Conservation (phyloP, 2,329 filamentous ascomycete species). For the Camptophora hylomeconis region DNA sequence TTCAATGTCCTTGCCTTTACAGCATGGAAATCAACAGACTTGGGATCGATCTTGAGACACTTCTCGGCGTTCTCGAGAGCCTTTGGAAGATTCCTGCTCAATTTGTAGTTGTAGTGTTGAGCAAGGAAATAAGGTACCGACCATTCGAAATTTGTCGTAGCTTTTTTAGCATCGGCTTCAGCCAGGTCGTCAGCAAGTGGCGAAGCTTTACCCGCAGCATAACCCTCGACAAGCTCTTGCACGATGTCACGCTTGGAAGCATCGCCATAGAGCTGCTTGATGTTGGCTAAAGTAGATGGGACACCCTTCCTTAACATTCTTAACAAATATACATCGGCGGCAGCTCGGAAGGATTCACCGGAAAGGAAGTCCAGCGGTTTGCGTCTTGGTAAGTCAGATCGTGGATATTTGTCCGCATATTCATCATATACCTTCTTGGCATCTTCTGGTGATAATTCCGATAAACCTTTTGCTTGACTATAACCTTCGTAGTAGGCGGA, state of each 20-base stretch:
- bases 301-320: conserved; percentile 85
- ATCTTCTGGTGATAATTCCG: conserved; percentile 46
- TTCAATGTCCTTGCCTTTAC: conserved; percentile 93
- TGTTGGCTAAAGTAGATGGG: conserved; percentile 89
- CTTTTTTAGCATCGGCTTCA: conserved; percentile 34
- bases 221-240: conserved; percentile 63
- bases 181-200: conserved; percentile 37
- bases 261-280: conserved; percentile 84
- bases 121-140: conserved; percentile 86
- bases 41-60: conserved; percentile 64
- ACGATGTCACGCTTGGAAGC: conserved; percentile 64
- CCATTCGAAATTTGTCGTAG: conserved; percentile 53
- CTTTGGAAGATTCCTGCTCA: conserved; percentile 71
- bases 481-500: conserved; percentile 74
- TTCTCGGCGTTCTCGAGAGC: conserved; percentile 73
- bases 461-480: conserved; percentile 53
- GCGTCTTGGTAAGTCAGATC: conserved; percentile 72
- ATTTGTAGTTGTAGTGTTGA: conserved; percentile 89
- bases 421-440: conserved; percentile 66
- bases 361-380: conserved; percentile 81
- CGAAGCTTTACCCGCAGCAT: conserved; percentile 45
- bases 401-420: conserved; percentile 67
- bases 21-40: conserved; percentile 84
- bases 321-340: conserved; percentile 66
- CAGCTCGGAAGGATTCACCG: conserved; percentile 66